Conservation (phyloP, 768 basidiomycete genomes). For the Rhodocollybia butyracea region DNA sequence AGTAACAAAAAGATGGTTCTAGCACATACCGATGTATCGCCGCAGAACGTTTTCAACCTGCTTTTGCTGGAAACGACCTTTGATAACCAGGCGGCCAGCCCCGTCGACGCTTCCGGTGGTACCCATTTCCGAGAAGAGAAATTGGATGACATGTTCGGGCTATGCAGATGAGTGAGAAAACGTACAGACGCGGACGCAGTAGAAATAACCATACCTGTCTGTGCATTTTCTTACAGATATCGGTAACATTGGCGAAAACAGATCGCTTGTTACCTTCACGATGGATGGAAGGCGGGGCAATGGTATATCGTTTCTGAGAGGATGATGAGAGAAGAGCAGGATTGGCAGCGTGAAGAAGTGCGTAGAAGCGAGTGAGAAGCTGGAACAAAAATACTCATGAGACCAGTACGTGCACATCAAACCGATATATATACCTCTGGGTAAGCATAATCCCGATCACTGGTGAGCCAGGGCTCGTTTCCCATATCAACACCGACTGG, state of each 20-base stretch:
- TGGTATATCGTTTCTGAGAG: constrained; percentile 91
- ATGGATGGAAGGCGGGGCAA: constrained; percentile 91
- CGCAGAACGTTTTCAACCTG: constrained; percentile 96
- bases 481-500: constrained; percentile 68
- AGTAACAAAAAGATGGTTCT: background rate
- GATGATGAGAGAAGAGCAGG: constrained; percentile 82
- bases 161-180: constrained; percentile 24
- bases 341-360: constrained; percentile 88
- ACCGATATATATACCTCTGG: constrained; percentile 80
- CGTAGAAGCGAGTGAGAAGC: constrained; percentile 93
- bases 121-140: constrained; percentile 97
- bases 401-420: background rate
- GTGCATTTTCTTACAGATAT: constrained; percentile 99
- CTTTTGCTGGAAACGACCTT: constrained; percentile 97
- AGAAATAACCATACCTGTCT: constrained; percentile 46
- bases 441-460: constrained; percentile 96
- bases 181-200: background rate
- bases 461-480: constrained; percentile 85
- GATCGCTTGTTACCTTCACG: constrained; percentile 97
- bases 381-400: constrained; percentile 23
- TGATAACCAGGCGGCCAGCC: constrained; percentile 89
- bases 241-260: constrained; percentile 93
- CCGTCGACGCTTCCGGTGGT: constrained; percentile 96
- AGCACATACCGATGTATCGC: constrained; percentile 85
- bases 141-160: constrained; percentile 97